A percentile compares a stretch with the other conserved stretches of the same genome.
phyloP scores from a whole-genome alignment of 371 early-diverging fungal species.

The Zopfochytrium polystomum region DNA sequence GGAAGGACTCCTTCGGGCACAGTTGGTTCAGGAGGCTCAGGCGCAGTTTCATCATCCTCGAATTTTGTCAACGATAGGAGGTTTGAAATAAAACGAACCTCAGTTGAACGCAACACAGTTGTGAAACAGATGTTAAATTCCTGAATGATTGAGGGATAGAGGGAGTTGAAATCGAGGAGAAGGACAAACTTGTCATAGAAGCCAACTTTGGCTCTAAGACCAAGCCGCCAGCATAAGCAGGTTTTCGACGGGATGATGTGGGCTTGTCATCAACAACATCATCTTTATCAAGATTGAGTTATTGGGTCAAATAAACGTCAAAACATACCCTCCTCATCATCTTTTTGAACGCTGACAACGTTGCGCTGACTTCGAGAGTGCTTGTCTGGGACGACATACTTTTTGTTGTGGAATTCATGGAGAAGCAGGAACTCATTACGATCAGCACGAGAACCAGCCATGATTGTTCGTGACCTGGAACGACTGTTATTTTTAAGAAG shows the following conservation, averaged over 20 bases:
- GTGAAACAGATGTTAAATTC: conserved; percentile 99
- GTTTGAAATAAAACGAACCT: conserved; percentile 54
- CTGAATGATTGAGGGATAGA: conserved; percentile 99
- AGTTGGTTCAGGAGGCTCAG: conserved; percentile 71
- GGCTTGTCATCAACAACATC: conserved; percentile 6
- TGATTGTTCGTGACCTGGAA: conserved; percentile 65
- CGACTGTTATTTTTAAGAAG: neutral
- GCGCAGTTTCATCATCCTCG: conserved; percentile 59
- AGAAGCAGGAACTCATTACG: conserved; percentile 97
- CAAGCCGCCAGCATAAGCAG: conserved; percentile 98
- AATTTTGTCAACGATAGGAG: no score
- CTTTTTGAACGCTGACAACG: conserved; percentile 48
- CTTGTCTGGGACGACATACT: conserved; percentile 92
- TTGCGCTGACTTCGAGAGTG: conserved; percentile 10
- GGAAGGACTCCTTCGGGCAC: conserved; percentile 86
- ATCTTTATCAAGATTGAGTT: neutral
- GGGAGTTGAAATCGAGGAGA: conserved; percentile 98
- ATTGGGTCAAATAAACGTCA: neutral
- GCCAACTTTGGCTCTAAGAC: conserved; percentile 96
- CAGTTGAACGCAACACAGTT: conserved; percentile 70
- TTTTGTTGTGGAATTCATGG: conserved; percentile 92
- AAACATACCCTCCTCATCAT: conserved; percentile 39
- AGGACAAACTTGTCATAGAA: conserved; percentile 96
- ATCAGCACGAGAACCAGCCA: conserved; percentile 94
- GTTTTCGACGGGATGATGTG: conserved; percentile 62